Evolutionary conservation across 352 stramenopile species (phyloP).

Genomic region (Phytophthora meadii): DNA sequence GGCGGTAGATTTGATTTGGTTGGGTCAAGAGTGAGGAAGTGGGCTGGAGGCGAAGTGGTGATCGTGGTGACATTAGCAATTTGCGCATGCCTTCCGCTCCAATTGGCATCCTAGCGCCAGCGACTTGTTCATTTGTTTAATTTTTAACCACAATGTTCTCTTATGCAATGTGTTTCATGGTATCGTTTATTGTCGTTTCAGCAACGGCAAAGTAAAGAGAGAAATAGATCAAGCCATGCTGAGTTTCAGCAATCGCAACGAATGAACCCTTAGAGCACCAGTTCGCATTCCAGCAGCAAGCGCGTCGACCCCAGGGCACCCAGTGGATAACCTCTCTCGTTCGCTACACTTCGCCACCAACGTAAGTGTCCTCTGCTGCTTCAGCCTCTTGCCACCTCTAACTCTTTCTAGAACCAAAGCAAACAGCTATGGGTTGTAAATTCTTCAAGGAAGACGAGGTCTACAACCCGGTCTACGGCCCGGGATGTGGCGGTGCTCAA

Average conservation of each 20-base stretch:
- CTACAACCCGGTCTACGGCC: constrained; percentile 1
- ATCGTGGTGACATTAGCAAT: constrained; percentile 9
- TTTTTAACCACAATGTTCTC: constrained; percentile 32
- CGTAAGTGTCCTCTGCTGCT: constrained; percentile 9
- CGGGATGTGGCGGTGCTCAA: constrained; percentile 12
- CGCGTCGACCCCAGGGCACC: not conserved
- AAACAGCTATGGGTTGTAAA: constrained; percentile 36
- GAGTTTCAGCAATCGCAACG: too few species aligned
- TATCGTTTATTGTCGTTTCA: too few species aligned
- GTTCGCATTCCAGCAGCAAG: constrained; percentile 21
- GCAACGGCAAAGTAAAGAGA: too few species aligned
- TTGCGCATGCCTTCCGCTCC: not conserved
- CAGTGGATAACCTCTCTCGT: constrained; percentile 4
- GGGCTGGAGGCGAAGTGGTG: constrained; percentile 6
- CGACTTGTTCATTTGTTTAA: constrained; percentile 37
- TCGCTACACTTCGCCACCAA: constrained; percentile 8
- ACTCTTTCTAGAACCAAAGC: constrained; percentile 19
- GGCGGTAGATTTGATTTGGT: constrained; percentile 43
- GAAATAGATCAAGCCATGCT: too few species aligned
- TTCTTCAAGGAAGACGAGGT: constrained; percentile 32
- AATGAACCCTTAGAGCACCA: not conserved
- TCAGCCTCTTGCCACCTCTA: constrained; percentile 6
- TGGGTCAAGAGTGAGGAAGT: constrained; percentile 31
- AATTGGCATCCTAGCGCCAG: constrained; percentile 8
- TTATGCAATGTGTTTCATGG: constrained; percentile 1